A percentile compares a stretch with the other conserved stretches of the same genome.
Evolutionary conservation across 2,329 filamentous ascomycete species (phyloP).

Genomic region (Grosmannia clavigera): DNA sequence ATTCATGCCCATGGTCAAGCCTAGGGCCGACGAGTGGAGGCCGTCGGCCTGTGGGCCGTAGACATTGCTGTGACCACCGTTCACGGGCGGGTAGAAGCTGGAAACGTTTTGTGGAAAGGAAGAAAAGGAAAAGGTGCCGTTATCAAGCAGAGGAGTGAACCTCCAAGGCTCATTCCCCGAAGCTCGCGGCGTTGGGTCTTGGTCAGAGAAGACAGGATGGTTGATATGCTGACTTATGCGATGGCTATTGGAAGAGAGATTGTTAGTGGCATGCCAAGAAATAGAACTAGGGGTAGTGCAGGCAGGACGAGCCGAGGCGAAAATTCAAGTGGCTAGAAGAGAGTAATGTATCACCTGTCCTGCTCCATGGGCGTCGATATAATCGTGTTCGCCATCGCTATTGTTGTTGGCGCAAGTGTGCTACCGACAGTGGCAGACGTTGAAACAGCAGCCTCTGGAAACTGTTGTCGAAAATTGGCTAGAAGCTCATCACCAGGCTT

Average conservation of each 20-base stretch:
- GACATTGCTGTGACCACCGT: slow-evolving; percentile 65
- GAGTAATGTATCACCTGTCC: slow-evolving; percentile 17
- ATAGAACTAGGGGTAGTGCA: too few relatives aligned
- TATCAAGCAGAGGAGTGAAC: slow-evolving; percentile 80
- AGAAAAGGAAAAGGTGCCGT: slow-evolving; percentile 69
- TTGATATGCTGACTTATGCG: slow-evolving; percentile 32
- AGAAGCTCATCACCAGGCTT: slow-evolving; percentile 81
- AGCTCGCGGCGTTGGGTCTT: slow-evolving; percentile 71
- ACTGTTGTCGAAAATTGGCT: slow-evolving; percentile 71
- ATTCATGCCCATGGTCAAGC: slow-evolving; percentile 61
- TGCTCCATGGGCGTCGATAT: slow-evolving; percentile 13
- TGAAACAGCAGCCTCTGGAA: slow-evolving; percentile 53
- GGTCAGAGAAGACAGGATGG: slow-evolving; percentile 45
- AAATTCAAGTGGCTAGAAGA: neutral
- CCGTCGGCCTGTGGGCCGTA: slow-evolving; percentile 79
- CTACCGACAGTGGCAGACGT: slow-evolving; percentile 29
- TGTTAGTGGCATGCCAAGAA: too few relatives aligned
- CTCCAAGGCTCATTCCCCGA: slow-evolving; percentile 65
- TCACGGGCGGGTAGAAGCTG: slow-evolving; percentile 80
- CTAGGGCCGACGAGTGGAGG: slow-evolving; percentile 69
- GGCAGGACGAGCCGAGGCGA: neutral
- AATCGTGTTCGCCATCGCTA: slow-evolving; percentile 12
- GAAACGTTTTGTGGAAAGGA: slow-evolving; percentile 68
- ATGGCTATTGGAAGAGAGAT: neutral
- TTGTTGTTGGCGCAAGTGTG: slow-evolving; percentile 18